Conservation (phyloP, 805 yeast species). For the Pichia heedii region DNA sequence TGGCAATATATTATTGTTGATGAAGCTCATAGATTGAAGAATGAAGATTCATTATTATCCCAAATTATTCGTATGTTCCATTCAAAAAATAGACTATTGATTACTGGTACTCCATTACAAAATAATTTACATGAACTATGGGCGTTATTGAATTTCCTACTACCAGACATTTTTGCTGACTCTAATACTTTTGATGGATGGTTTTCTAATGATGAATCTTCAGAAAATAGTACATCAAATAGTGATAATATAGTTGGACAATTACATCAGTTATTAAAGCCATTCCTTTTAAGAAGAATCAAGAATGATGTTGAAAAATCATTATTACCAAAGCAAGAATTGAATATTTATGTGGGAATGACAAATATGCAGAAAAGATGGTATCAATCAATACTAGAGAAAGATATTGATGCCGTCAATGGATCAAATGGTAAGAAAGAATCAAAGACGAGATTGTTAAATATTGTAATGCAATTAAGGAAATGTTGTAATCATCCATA, state of each 20-base stretch:
- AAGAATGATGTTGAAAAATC: slow-evolving; percentile 78
- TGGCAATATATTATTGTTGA: slow-evolving; percentile 77
- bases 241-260: slow-evolving; percentile 42
- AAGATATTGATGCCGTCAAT: slow-evolving; percentile 77
- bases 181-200: slow-evolving; percentile 67
- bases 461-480: slow-evolving; percentile 78
- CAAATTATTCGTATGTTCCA: slow-evolving; percentile 69
- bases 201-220: slow-evolving; percentile 44
- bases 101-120: slow-evolving; percentile 79
- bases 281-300: slow-evolving; percentile 67
- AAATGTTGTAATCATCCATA: slow-evolving; percentile 85
- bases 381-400: slow-evolving; percentile 69
- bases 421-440: slow-evolving; percentile 73
- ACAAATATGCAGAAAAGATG: slow-evolving; percentile 70
- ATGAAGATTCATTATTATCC: slow-evolving; percentile 63
- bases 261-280: slow-evolving; percentile 66
- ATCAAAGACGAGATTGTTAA: slow-evolving; percentile 63
- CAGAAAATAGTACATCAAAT: slow-evolving; percentile 9
- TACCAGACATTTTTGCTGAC: slow-evolving; percentile 74
- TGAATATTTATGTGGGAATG: slow-evolving; percentile 67
- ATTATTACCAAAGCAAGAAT: slow-evolving; percentile 63
- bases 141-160: slow-evolving; percentile 67
- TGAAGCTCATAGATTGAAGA: slow-evolving; percentile 78
- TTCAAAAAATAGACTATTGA: slow-evolving; percentile 58
- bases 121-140: slow-evolving; percentile 73